phyloP scores from a whole-genome alignment of 2,329 filamentous ascomycete genomes.

The Paramyrothecium sp. region DNA sequence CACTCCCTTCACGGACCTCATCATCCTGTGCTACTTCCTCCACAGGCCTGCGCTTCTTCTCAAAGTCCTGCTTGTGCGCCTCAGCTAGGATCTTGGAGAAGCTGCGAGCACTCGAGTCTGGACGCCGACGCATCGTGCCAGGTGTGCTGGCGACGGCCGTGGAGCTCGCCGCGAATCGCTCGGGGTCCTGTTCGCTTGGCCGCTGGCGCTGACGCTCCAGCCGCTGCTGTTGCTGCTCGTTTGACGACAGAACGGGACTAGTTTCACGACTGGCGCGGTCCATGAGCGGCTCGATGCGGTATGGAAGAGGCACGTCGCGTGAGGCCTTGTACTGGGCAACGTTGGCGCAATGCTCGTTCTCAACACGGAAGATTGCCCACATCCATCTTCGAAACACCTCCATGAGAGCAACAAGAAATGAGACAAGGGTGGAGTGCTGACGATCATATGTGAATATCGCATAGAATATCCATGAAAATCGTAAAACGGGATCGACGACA shows the following conservation, averaged over 20 bases:
- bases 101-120: slow-evolving; percentile 30
- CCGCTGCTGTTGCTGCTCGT: slow-evolving; percentile 10
- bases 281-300: slow-evolving; percentile 56
- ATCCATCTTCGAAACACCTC: slow-evolving; percentile 84
- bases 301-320: slow-evolving; percentile 83
- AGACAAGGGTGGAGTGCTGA: slow-evolving; percentile 80
- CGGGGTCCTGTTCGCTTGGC: slow-evolving; percentile 3
- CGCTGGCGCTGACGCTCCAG: neutral
- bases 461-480: slow-evolving; percentile 95
- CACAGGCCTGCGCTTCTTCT: slow-evolving; percentile 63
- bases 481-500: slow-evolving; percentile 76
- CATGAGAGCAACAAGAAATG: slow-evolving; percentile 74
- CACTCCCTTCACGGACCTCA: slow-evolving; percentile 23
- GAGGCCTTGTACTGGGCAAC: slow-evolving; percentile 88
- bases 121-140: slow-evolving; percentile 26
- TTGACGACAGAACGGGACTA: slow-evolving; percentile 11
- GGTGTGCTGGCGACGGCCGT: slow-evolving; percentile 16
- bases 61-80: slow-evolving; percentile 90
- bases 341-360: slow-evolving; percentile 96
- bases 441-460: slow-evolving; percentile 75
- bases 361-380: slow-evolving; percentile 91
- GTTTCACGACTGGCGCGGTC: slow-evolving; percentile 38
- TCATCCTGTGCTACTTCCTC: slow-evolving; percentile 21
- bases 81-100: slow-evolving; percentile 69
- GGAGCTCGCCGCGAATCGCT: slow-evolving; percentile 12